Evolutionary conservation across 768 basidiomycete genomes (phyloP), one percentile per base, ranked within the genome.

Genomic region (Russula sp.): DNA sequence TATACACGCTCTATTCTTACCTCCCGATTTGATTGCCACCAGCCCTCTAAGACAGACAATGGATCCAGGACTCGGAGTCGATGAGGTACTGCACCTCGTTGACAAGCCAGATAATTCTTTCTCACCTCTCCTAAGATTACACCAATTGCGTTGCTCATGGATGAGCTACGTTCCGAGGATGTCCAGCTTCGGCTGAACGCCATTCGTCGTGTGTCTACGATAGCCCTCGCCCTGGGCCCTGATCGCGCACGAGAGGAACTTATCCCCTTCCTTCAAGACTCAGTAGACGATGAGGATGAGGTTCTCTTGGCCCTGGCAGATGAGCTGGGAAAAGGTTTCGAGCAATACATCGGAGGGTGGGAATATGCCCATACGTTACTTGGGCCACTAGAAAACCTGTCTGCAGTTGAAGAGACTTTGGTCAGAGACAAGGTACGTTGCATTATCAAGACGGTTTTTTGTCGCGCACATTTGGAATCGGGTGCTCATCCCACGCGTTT

Each of bases 261-360:
- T 68, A 83, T 99, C 65, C 92, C 94, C 1, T 99, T 99, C 78
- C 83, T 99, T 57, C 93, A 94, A 76, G 96, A 99, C 70, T 95
- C 93, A n/a, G 86, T 99, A 67, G 97, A 99, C 74, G 97, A 99
- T 70, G 97, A 99, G 75, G 97, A 99, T 73, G 97, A 99, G 70
- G 95, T 99, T 35, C 79, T 99, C 45, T 81, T 99, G 48, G 96
- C 95, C 6, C 79, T 99, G 54, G 93, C 96, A 20, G 96, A 98
- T 68, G 97, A 98, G 72, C 77, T 99, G 22, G 97, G 97, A 45
- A 83, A 83, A 72, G 86, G 83, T 70, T 96, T 98, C 68, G 88
- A 93, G 69, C 91, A 98, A 65, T 98, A 97, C 72, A 83, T 98
- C 57, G 97, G 97, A 38, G 97, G 97, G 14, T 81, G 81, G 32